Evolutionary conservation across 2,329 filamentous ascomycete genomes (phyloP).

Genomic region (Onygenales sp.): DNA sequence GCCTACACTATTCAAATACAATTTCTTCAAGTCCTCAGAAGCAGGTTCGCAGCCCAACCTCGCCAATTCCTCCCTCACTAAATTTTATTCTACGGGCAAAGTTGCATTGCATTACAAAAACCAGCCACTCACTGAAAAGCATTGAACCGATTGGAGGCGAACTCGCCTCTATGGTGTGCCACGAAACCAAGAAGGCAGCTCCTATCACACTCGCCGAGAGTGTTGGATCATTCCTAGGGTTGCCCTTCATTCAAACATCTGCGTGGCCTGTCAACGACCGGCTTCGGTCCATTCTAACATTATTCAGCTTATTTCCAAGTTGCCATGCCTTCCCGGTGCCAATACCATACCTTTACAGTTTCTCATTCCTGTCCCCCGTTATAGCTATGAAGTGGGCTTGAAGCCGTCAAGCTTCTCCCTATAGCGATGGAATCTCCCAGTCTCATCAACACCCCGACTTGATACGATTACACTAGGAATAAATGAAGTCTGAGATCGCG

Average conservation of each 20-base stretch:
- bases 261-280: not conserved
- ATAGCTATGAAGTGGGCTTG: no score
- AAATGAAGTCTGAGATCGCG: no score
- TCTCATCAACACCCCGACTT: no score
- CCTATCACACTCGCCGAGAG: not conserved
- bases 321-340: no score
- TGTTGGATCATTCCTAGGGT: not conserved
- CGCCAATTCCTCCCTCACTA: not conserved
- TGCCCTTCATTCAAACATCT: not conserved
- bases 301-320: not conserved
- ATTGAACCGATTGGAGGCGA: not conserved
- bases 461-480: no score
- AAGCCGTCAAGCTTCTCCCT: no score
- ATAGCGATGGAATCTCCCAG: no score
- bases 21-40: not conserved
- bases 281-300: not conserved
- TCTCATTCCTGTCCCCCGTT: no score
- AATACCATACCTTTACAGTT: no score
- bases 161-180: not conserved
- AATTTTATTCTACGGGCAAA: not conserved
- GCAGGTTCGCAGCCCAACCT: not conserved
- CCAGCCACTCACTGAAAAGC: not conserved
- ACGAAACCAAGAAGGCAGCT: not conserved
- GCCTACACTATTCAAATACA: constrained; percentile 1
- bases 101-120: not conserved